These are phyloP conservation scores for Glaciozyma martinii DNA, from an alignment of 768 basidiomycete genomes.

Conservation along the genomic window DNA sequence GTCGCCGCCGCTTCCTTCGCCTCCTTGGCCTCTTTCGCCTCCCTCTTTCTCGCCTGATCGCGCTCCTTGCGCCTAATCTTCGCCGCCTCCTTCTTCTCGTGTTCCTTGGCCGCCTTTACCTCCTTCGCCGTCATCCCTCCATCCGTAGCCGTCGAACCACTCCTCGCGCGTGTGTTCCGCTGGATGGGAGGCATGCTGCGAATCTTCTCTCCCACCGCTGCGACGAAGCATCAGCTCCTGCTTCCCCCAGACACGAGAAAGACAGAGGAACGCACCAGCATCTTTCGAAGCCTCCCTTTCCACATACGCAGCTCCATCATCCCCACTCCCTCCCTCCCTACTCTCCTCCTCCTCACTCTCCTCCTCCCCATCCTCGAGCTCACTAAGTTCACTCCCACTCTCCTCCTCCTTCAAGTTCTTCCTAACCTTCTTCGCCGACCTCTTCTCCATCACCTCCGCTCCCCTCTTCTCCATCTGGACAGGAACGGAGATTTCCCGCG, in stretches of 20 bases:
- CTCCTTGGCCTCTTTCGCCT: too few relatives aligned
- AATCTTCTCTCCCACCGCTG: background rate
- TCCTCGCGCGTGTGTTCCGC: background rate
- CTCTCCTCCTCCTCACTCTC: background rate
- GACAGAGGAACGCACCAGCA: background rate
- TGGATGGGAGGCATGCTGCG: background rate
- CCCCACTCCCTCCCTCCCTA: background rate
- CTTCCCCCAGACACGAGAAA: background rate
- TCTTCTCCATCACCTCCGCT: too few relatives aligned
- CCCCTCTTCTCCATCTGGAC: too few relatives aligned
- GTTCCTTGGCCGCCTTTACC: background rate
- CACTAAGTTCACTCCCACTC: background rate
- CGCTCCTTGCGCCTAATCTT: background rate
- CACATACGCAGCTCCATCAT: background rate
- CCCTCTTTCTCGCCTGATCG: too few relatives aligned
- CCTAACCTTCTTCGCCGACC: too few relatives aligned
- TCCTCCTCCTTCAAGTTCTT: too few relatives aligned
- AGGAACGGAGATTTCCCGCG: too few relatives aligned
- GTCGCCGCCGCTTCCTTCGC: too few relatives aligned
- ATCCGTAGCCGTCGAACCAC: background rate
- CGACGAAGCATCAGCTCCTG: background rate
- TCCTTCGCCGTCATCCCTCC: background rate
- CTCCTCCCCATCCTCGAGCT: background rate
- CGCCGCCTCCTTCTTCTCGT: background rate
- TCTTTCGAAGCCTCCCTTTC: background rate